Percentiles rank a stretch among this genome's conserved stretches.
phyloP scores from a whole-genome alignment of 2,329 filamentous ascomycete species.

The Fusarium camptoceras region DNA sequence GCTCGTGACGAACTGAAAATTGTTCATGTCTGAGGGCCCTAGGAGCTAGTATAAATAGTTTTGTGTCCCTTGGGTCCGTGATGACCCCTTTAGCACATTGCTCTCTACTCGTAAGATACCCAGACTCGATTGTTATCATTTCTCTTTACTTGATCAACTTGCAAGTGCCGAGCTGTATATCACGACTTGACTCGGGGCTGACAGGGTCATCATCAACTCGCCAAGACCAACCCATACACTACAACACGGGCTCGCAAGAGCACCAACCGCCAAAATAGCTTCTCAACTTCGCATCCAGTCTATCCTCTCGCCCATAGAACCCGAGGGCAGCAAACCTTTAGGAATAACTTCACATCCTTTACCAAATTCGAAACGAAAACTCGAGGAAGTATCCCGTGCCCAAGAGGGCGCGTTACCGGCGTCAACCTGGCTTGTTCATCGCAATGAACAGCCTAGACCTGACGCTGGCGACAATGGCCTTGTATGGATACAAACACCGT shows the following conservation, averaged over 20 bases:
- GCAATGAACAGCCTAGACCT: background rate
- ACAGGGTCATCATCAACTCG: background rate
- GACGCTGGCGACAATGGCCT: background rate
- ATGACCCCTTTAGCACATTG: background rate
- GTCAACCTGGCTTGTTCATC: background rate
- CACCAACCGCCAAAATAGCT: slow-evolving; percentile 61
- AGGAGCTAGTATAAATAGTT: slow-evolving; percentile 3
- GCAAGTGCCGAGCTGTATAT: background rate
- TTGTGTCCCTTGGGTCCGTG: background rate
- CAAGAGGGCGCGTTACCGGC: background rate
- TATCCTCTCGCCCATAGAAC: slow-evolving; percentile 61
- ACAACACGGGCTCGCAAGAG: slow-evolving; percentile 37
- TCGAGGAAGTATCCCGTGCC: slow-evolving; percentile 3
- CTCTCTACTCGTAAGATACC: background rate
- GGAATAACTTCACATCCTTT: slow-evolving; percentile 16
- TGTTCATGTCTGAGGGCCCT: no score
- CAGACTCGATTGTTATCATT: background rate
- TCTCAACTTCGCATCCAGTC: slow-evolving; percentile 64
- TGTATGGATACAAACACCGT: background rate
- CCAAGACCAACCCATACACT: background rate
- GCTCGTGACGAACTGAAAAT: background rate
- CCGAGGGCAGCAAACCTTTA: slow-evolving; percentile 54
- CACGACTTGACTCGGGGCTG: background rate
- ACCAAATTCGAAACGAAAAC: slow-evolving; percentile 3
- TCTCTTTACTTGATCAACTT: background rate